These are phyloP conservation scores for Tuber indicum DNA, from an alignment of 495 filamentous ascomycete genomes.

Conservation along the genomic window DNA sequence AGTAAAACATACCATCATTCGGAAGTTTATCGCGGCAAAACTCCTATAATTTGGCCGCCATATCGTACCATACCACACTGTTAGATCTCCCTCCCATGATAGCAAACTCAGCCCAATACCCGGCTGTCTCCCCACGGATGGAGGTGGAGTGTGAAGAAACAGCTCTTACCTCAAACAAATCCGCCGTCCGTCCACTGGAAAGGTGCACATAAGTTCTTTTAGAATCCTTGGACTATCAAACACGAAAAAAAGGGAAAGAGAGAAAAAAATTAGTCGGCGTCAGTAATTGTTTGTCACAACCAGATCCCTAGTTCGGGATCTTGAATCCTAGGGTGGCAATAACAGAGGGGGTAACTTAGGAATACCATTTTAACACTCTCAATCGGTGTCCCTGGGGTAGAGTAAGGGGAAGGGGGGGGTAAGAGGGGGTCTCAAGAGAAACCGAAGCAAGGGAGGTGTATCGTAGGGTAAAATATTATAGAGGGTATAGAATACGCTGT, in stretches of 20 bases:
- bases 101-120: neutral
- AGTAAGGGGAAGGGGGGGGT: neutral
- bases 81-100: neutral
- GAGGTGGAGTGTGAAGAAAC: neutral
- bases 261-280: neutral
- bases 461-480: neutral
- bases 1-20: conserved; percentile 44
- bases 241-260: neutral
- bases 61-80: neutral
- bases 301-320: neutral
- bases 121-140: neutral
- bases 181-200: conserved; percentile 67
- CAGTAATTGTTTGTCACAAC: neutral
- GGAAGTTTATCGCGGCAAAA: conserved; percentile 64
- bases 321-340: neutral
- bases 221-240: conserved; percentile 65
- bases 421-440: neutral
- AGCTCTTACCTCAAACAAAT: conserved; percentile 64
- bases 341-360: neutral
- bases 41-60: conserved; percentile 45
- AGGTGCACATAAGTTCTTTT: conserved; percentile 84
- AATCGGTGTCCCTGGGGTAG: neutral
- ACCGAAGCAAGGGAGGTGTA: neutral
- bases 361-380: neutral
- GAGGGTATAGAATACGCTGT: neutral